Percentiles rank a stretch among this genome's conserved stretches.
Evolutionary conservation across 257 asterid genomes (phyloP).

Genomic region (Haberlea rhodopensis): DNA sequence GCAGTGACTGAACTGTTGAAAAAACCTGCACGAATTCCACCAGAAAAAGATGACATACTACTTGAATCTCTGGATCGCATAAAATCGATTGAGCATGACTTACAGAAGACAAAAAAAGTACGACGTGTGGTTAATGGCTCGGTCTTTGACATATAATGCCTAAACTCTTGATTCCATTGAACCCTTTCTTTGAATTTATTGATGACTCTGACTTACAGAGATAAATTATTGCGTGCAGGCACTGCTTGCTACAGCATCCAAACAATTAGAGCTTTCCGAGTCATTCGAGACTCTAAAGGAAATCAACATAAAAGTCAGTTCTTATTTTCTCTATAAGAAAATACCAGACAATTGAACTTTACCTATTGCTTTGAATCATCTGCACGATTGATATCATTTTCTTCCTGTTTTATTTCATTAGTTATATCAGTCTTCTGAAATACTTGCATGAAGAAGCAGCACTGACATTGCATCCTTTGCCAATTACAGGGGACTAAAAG

Average conservation of each 20-base stretch:
- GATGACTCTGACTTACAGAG: slow-evolving; percentile 24
- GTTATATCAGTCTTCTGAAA: neutral
- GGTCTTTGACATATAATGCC: neutral
- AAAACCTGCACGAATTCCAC: slow-evolving; percentile 79
- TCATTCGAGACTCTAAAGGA: slow-evolving; percentile 86
- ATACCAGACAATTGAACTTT: neutral
- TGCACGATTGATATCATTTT: too few species aligned
- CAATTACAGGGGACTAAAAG: slow-evolving; percentile 48
- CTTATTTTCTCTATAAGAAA: slow-evolving; percentile 10
- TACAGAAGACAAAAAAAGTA: slow-evolving; percentile 86
- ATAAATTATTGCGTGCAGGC: slow-evolving; percentile 43
- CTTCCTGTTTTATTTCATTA: neutral
- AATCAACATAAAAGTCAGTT: slow-evolving; percentile 48
- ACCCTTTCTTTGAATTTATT: slow-evolving; percentile 11
- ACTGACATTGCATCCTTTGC: slow-evolving; percentile 12
- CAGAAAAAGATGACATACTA: slow-evolving; percentile 76
- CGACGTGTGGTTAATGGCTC: slow-evolving; percentile 18
- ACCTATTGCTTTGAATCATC: neutral
- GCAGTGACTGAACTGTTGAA: slow-evolving; percentile 63
- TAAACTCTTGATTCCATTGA: slow-evolving; percentile 7
- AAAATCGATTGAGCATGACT: slow-evolving; percentile 76
- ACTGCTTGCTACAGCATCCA: slow-evolving; percentile 77
- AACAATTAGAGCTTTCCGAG: slow-evolving; percentile 84
- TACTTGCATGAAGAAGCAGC: slow-evolving; percentile 8
- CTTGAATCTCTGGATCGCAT: slow-evolving; percentile 85